phyloP scores from a whole-genome alignment of 352 stramenopile species.

The Sclerospora graminicola region DNA sequence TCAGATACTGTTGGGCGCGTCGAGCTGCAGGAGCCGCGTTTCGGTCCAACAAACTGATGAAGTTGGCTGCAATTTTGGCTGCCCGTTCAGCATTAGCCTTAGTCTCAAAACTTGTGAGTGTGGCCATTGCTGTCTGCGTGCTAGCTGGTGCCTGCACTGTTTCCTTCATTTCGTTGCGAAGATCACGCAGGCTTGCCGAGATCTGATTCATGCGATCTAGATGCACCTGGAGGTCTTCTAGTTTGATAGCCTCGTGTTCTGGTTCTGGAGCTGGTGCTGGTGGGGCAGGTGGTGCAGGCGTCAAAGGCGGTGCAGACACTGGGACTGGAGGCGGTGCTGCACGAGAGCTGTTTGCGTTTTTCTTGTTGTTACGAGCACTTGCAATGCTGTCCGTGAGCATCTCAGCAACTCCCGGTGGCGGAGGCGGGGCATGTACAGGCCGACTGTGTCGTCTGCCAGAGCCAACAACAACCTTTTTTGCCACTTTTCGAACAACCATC shows the following conservation, averaged over 20 bases:
- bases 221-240: slow-evolving; percentile 60
- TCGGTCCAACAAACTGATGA: slow-evolving; percentile 36
- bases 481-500: slow-evolving; percentile 37
- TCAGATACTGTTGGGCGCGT: slow-evolving; percentile 24
- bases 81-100: slow-evolving; percentile 48
- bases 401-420: slow-evolving; percentile 19
- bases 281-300: too few species aligned
- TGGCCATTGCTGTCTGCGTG: slow-evolving; percentile 39
- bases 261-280: neutral
- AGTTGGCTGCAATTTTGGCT: slow-evolving; percentile 45
- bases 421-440: slow-evolving; percentile 9
- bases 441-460: slow-evolving; percentile 26
- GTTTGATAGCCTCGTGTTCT: slow-evolving; percentile 34
- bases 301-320: neutral
- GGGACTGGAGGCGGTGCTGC: slow-evolving; percentile 7
- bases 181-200: slow-evolving; percentile 35
- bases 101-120: slow-evolving; percentile 38
- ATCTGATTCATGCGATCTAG: slow-evolving; percentile 70
- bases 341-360: neutral
- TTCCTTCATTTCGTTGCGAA: slow-evolving; percentile 36
- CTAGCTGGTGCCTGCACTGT: slow-evolving; percentile 27
- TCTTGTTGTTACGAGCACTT: slow-evolving; percentile 12
- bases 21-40: slow-evolving; percentile 20
- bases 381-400: slow-evolving; percentile 25
- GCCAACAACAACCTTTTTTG: slow-evolving; percentile 31